phyloP scores from a whole-genome alignment of 495 filamentous ascomycete genomes.

The Penicillium silybi region DNA sequence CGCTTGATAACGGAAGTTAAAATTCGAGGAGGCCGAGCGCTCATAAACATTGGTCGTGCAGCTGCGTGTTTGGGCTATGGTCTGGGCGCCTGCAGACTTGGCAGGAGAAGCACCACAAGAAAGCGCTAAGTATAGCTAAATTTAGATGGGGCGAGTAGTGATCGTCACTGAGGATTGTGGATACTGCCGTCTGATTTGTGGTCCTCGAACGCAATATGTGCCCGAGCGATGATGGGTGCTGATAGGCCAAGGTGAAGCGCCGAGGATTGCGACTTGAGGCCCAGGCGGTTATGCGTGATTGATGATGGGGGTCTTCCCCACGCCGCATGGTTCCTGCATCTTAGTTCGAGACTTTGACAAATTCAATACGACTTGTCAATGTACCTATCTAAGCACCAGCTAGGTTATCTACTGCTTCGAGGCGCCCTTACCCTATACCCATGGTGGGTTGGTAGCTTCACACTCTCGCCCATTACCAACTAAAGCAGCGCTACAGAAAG shows the following conservation, averaged over 20 bases:
- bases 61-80: neutral
- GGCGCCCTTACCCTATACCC: neutral
- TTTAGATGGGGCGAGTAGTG: constrained; percentile 2
- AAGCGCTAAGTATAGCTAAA: constrained; percentile 8
- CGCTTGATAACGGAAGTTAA: neutral
- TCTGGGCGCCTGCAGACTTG: constrained; percentile 17
- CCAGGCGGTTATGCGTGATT: constrained; percentile 7
- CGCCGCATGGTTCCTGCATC: constrained; percentile 3
- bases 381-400: neutral
- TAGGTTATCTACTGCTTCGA: neutral
- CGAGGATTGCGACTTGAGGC: constrained; percentile 8
- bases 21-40: neutral
- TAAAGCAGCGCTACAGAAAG: neutral
- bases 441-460: neutral
- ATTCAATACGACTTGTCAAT: neutral
- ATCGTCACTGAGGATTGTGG: neutral
- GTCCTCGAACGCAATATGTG: neutral
- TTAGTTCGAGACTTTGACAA: neutral
- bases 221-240: constrained; percentile 1
- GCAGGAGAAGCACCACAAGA: constrained; percentile 4
- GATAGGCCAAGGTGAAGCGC: constrained; percentile 24
- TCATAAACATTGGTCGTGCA: neutral
- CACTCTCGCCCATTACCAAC: neutral
- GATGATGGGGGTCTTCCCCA: neutral
- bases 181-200: constrained; percentile 2